A percentile compares a stretch with the other conserved stretches of the same genome.
Evolutionary conservation across 2,329 filamentous ascomycete genomes (phyloP).

Genomic region (Aspergillus clavatus): DNA sequence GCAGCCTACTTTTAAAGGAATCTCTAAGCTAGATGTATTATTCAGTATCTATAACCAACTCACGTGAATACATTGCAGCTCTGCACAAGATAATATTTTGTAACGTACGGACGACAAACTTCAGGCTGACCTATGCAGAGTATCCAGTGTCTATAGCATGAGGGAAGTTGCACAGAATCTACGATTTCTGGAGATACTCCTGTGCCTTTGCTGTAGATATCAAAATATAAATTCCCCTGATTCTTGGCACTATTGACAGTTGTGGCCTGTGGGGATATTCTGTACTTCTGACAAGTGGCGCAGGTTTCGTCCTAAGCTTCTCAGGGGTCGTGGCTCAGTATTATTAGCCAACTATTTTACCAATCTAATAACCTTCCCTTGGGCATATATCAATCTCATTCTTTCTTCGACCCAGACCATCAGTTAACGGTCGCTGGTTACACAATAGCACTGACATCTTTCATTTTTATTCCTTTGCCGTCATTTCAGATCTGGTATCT

Average conservation of each 20-base stretch:
- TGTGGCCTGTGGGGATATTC: slow-evolving; percentile 13
- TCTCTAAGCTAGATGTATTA: no score
- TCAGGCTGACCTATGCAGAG: no score
- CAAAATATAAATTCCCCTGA: no score
- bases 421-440: neutral
- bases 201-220: no score
- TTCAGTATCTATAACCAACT: no score
- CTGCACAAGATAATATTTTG: no score
- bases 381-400: slow-evolving; percentile 6
- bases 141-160: no score
- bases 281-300: slow-evolving; percentile 17
- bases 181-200: no score
- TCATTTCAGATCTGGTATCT: slow-evolving; percentile 14
- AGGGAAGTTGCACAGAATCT: no score
- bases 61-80: no score
- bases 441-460: slow-evolving; percentile 4
- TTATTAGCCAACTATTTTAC: slow-evolving; percentile 28
- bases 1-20: no score
- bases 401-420: slow-evolving; percentile 1
- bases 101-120: no score
- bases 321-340: slow-evolving; percentile 29
- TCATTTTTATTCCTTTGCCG: slow-evolving; percentile 3
- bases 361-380: slow-evolving; percentile 16
- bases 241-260: slow-evolving; percentile 15
- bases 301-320: slow-evolving; percentile 17